Base-by-base conservation (phyloP, 768 basidiomycete genomes). In the Amanita thiersii region DNA sequence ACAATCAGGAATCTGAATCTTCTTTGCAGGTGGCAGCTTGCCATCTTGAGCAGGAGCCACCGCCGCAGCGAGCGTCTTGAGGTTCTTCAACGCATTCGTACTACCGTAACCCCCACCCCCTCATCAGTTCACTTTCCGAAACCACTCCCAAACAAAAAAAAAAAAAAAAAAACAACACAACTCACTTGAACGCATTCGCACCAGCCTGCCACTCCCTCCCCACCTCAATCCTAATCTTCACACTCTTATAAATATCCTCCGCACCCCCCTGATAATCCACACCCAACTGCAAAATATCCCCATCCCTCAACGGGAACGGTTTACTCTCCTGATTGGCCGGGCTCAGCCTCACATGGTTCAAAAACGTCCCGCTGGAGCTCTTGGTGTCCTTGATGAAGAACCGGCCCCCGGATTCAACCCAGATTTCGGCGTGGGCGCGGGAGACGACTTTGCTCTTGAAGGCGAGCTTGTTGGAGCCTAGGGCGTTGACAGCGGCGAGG, bases 261-360 rank as follows among this genome's bases (percentile, higher is more conserved):
- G 87, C 79, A 0, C 94, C 94, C 4, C 94, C 94, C 60, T 97
- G 93, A 62, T 96, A 99, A 58, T 98, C 93, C 19, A 98, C 90
- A 2, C 94, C 93, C 1, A 97, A 78, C 62, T 97, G 94, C 14
- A 98, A 63, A 20, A 97, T 74, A 63, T 97, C 93, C 1, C 94
- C 94, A 47, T 97, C 93, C 62, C 86, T 89, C 52, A 97, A 69
- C 47, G 75, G 76, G 46, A 72, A 81, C 1, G 89, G 76, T 28
- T 79, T 66, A 3, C 81, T 85, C 57, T 94, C 93, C 5, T 77
- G 73, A 36, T 84, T 85, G 8, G 93, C 91, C 1, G 81, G 70
- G 26, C 81, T 81, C n/a, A 98, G 71, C 34, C 93, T 65, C 40
- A 93, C 79, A 56, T 97, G 93, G 59, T 99, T 99, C 47, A 98